A percentile compares a stretch with the other conserved stretches of the same genome.
These are phyloP conservation scores for Daldinia caldariorum DNA, from an alignment of 495 filamentous ascomycete species.

Conservation along the genomic window DNA sequence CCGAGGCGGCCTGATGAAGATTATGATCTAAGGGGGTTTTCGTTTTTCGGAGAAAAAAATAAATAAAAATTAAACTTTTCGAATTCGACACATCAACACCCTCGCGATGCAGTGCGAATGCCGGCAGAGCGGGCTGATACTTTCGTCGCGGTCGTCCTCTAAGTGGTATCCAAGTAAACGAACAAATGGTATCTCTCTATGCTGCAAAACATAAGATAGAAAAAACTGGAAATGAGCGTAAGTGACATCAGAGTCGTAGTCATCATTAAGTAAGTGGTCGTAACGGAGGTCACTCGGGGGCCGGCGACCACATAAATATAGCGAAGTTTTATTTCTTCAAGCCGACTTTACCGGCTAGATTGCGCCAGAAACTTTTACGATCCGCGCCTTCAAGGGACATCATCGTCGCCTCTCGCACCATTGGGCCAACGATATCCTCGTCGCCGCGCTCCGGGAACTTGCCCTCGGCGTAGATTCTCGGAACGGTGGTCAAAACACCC, in stretches of 20 bases:
- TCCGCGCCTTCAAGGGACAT: constrained; percentile 52
- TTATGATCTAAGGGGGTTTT: constrained; percentile 26
- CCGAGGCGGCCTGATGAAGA: constrained; percentile 38
- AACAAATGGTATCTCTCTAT: constrained; percentile 47
- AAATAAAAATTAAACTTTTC: constrained; percentile 40
- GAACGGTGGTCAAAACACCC: constrained; percentile 54
- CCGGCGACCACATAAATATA: constrained; percentile 9
- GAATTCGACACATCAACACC: constrained; percentile 35
- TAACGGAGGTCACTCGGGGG: constrained; percentile 16
- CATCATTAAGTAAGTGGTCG: constrained; percentile 28
- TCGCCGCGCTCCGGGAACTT: constrained; percentile 91
- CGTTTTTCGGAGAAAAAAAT: constrained; percentile 6
- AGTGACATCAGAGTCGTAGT: constrained; percentile 39
- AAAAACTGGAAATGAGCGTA: constrained; percentile 25
- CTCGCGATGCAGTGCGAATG: constrained; percentile 39
- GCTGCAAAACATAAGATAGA: constrained; percentile 35
- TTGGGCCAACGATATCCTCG: constrained; percentile 91
- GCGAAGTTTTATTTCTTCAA: constrained; percentile 46
- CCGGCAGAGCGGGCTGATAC: constrained; percentile 22
- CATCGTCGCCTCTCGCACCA: constrained; percentile 72
- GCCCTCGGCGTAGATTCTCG: constrained; percentile 68
- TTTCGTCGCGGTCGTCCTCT: constrained; percentile 35
- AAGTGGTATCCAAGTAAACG: constrained; percentile 42
- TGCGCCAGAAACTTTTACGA: constrained; percentile 57
- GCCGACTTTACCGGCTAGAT: constrained; percentile 56